A percentile compares a stretch with the other conserved stretches of the same genome.
These are phyloP conservation scores for Stachybotrys chlorohalonatus DNA, from an alignment of 2,329 filamentous ascomycete species.

Conservation along the genomic window DNA sequence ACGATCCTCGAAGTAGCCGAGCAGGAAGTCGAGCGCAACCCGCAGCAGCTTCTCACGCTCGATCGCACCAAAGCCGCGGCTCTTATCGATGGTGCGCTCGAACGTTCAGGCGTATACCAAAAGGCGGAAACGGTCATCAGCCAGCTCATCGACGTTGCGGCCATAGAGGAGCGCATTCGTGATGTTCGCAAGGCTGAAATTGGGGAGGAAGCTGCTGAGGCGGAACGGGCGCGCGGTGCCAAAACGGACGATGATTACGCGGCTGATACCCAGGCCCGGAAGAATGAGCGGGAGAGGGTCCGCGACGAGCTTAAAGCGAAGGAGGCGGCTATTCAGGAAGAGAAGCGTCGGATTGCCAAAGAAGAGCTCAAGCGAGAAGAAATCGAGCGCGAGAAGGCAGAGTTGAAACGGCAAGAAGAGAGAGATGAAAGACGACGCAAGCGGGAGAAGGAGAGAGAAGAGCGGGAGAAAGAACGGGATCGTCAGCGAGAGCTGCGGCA, in stretches of 20 bases:
- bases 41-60: slow-evolving; percentile 60
- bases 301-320: slow-evolving; percentile 51
- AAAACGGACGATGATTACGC: slow-evolving; percentile 70
- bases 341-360: slow-evolving; percentile 48
- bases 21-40: slow-evolving; percentile 66
- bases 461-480: slow-evolving; percentile 39
- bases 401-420: slow-evolving; percentile 40
- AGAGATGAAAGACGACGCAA: slow-evolving; percentile 39
- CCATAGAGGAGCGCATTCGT: slow-evolving; percentile 62
- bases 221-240: slow-evolving; percentile 54
- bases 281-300: slow-evolving; percentile 51
- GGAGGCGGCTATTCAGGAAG: slow-evolving; percentile 51
- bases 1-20: slow-evolving; percentile 62
- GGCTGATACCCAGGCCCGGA: slow-evolving; percentile 52
- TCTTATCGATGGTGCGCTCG: slow-evolving; percentile 69
- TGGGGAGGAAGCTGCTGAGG: slow-evolving; percentile 57
- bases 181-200: slow-evolving; percentile 59
- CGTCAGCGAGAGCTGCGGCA: slow-evolving; percentile 29
- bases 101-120: slow-evolving; percentile 67
- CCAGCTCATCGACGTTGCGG: slow-evolving; percentile 55
- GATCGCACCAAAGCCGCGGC: slow-evolving; percentile 66
- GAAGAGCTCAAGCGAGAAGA: slow-evolving; percentile 46
- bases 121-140: slow-evolving; percentile 60
- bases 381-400: slow-evolving; percentile 38
- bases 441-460: slow-evolving; percentile 45